phyloP scores from a whole-genome alignment of 495 filamentous ascomycete species.

The Neurospora cerealis region DNA sequence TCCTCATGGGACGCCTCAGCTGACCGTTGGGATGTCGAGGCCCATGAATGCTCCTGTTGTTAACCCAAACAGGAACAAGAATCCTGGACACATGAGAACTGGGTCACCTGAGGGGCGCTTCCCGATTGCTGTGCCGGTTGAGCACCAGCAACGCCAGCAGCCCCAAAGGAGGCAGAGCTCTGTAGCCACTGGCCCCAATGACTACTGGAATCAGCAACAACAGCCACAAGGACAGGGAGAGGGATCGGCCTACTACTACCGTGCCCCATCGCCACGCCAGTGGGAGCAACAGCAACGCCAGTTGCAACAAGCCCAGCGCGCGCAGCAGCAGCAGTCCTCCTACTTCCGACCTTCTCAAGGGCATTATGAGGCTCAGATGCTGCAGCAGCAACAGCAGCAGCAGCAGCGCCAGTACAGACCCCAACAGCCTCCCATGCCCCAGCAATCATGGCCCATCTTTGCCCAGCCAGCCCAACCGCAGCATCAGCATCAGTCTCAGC shows the following conservation, averaged over 20 bases:
- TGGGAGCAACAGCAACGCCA: constrained; percentile 3
- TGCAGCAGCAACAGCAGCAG: background rate
- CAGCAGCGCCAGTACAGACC: background rate
- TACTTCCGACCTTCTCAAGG: background rate
- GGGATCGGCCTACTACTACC: background rate
- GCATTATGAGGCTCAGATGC: background rate
- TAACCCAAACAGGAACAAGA: constrained; percentile 13
- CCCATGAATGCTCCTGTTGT: constrained; percentile 7
- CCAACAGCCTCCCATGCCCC: background rate
- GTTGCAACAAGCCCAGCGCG: background rate
- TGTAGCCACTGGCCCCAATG: background rate
- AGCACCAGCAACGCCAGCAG: constrained; percentile 3
- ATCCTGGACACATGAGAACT: constrained; percentile 14
- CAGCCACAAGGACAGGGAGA: constrained; percentile 3
- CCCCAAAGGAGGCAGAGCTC: background rate
- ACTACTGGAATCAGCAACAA: constrained; percentile 4
- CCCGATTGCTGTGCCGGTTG: constrained; percentile 1
- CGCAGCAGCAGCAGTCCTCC: background rate
- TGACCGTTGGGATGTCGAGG: background rate
- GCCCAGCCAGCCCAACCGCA: background rate
- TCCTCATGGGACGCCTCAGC: background rate
- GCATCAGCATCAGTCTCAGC: constrained; percentile 3
- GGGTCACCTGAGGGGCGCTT: constrained; percentile 17
- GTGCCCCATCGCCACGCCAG: background rate
- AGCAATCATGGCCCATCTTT: background rate